These are phyloP conservation scores for Orbilia javanica DNA, from an alignment of 2,329 filamentous ascomycete genomes.

Conservation along the genomic window DNA sequence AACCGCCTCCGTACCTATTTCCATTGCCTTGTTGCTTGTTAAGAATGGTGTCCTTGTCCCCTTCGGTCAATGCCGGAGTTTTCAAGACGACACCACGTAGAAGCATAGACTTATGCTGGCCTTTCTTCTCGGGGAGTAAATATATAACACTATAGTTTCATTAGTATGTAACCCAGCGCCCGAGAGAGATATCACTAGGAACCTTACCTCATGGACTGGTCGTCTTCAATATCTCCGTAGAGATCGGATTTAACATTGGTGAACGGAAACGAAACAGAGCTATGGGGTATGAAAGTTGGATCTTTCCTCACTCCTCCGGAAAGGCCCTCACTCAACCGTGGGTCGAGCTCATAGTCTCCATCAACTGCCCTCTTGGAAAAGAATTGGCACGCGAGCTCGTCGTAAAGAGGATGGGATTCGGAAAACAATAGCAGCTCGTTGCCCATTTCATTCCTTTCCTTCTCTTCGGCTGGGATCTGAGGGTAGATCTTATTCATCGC, in stretches of 20 bases:
- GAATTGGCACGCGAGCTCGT: conserved; percentile 84
- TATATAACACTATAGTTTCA: conserved; percentile 78
- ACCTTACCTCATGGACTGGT: conserved; percentile 84
- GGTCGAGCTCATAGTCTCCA: conserved; percentile 78
- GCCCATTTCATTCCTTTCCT: conserved; percentile 81
- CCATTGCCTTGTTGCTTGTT: conserved; percentile 75
- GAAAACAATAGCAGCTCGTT: conserved; percentile 86
- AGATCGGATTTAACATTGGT: conserved; percentile 73
- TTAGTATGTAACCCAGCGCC: conserved; percentile 60
- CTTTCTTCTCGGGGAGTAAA: conserved; percentile 78
- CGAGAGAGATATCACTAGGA: conserved; percentile 15
- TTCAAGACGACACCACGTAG: conserved; percentile 84
- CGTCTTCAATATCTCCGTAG: conserved; percentile 80
- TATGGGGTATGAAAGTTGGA: conserved; percentile 85
- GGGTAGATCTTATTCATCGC: conserved; percentile 88
- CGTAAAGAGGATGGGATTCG: conserved; percentile 85
- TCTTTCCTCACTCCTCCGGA: conserved; percentile 85
- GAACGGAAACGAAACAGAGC: conserved; percentile 81
- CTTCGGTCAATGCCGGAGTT: conserved; percentile 77
- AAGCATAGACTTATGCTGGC: conserved; percentile 92
- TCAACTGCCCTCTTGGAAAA: conserved; percentile 87
- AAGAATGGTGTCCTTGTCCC: conserved; percentile 80
- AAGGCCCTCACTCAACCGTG: conserved; percentile 80
- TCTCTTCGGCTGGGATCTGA: conserved; percentile 80
- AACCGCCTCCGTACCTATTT: conserved; percentile 74